Conservation (phyloP, 306 rosid species). For the Cucumis sativus region DNA sequence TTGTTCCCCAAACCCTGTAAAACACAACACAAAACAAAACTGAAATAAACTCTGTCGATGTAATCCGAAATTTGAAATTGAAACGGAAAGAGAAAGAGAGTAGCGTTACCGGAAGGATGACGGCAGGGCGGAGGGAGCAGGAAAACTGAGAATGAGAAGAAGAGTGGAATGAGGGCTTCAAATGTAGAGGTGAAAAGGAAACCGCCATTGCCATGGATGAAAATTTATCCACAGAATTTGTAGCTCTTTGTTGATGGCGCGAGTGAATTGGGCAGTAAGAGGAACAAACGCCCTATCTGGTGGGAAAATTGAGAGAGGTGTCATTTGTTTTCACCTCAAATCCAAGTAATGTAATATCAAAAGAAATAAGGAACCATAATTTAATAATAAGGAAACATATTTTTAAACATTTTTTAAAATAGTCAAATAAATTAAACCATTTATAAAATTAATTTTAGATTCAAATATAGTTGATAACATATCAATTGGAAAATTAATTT, state of each 20-base stretch:
- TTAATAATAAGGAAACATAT: no score
- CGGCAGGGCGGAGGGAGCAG: constrained; percentile 41
- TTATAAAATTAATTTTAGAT: no score
- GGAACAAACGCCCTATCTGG: not conserved
- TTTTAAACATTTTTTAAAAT: no score
- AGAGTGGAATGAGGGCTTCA: constrained; percentile 6
- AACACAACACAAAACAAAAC: not conserved
- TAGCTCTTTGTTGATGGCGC: not conserved
- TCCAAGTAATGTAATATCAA: not conserved
- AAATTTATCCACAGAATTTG: not conserved
- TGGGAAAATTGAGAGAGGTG: not conserved
- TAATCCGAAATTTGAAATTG: not conserved
- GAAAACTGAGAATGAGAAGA: constrained; percentile 11
- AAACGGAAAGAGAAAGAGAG: not conserved
- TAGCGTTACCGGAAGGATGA: constrained; percentile 52
- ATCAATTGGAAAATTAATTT: no score
- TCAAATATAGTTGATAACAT: no score
- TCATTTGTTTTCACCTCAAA: not conserved
- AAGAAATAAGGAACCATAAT: no score
- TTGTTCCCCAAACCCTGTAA: constrained; percentile 78
- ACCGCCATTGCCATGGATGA: not conserved
- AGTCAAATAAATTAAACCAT: no score
- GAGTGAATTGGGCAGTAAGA: not conserved
- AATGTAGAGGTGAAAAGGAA: constrained; percentile 4
- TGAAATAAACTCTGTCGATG: not conserved